A percentile compares a stretch with the other conserved stretches of the same genome.
Conservation (phyloP, 495 filamentous ascomycete species). For the Bryoglossum gracile region DNA sequence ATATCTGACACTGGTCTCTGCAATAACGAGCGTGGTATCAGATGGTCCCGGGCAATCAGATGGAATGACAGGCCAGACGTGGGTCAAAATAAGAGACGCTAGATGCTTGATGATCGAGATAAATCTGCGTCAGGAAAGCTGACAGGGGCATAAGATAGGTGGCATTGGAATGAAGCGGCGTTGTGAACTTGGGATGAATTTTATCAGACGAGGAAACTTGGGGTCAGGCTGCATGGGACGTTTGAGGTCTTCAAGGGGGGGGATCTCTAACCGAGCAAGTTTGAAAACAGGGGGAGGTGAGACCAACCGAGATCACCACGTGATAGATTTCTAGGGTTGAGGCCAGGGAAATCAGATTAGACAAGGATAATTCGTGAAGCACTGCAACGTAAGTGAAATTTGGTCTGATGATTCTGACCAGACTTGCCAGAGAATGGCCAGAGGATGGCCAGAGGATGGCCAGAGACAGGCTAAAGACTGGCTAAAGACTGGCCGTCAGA, state of each 20-base stretch:
- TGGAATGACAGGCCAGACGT: conserved; percentile 3
- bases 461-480: too few relatives aligned
- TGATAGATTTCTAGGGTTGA: too few relatives aligned
- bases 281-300: too few relatives aligned
- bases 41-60: conserved; percentile 1
- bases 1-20: conserved; percentile 1
- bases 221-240: background rate
- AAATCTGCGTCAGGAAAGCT: background rate
- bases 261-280: background rate
- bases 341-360: too few relatives aligned
- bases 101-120: conserved; percentile 7
- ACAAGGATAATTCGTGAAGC: too few relatives aligned
- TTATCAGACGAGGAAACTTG: conserved; percentile 2
- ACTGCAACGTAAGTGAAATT: too few relatives aligned
- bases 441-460: too few relatives aligned
- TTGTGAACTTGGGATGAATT: background rate
- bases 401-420: too few relatives aligned
- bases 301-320: too few relatives aligned
- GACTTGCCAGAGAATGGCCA: too few relatives aligned
- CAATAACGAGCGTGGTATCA: background rate
- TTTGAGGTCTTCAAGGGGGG: background rate
- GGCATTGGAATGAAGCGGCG: background rate
- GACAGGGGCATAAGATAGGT: conserved; percentile 1
- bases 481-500: too few relatives aligned
- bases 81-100: conserved; percentile 4